phyloP scores from a whole-genome alignment of 1,139 yeast species.

The Taphrina betulina region DNA sequence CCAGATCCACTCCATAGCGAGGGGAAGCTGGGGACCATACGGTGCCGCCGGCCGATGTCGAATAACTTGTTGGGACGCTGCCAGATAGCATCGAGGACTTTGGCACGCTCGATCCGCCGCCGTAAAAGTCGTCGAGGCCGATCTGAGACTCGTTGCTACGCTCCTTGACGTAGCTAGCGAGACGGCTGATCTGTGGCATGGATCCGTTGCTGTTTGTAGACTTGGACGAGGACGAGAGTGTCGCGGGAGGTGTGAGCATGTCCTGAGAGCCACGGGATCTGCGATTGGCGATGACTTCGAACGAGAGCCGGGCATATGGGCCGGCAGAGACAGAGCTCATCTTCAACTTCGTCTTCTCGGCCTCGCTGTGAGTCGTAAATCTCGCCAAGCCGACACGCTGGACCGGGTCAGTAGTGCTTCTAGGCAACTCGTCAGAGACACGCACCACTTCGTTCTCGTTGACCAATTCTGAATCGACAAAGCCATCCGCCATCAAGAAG shows the following conservation, averaged over 20 bases:
- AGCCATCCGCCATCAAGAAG: slow-evolving; percentile 32
- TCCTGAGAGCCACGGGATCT: slow-evolving; percentile 7
- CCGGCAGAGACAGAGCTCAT: slow-evolving; percentile 18
- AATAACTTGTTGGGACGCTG: slow-evolving; percentile 26
- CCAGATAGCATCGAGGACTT: slow-evolving; percentile 10
- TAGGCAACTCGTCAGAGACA: neutral
- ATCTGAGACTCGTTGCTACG: slow-evolving; percentile 19
- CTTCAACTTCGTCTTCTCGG: slow-evolving; percentile 21
- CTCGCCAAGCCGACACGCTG: slow-evolving; percentile 23
- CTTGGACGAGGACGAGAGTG: slow-evolving; percentile 23
- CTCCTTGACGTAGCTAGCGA: slow-evolving; percentile 32
- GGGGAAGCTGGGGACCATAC: slow-evolving; percentile 31
- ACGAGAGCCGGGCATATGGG: slow-evolving; percentile 11
- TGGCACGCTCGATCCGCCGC: slow-evolving; percentile 11
- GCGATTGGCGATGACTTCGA: slow-evolving; percentile 13
- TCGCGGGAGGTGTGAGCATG: slow-evolving; percentile 28
- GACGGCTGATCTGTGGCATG: slow-evolving; percentile 28
- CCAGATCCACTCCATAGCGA: slow-evolving; percentile 12
- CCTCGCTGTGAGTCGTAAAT: slow-evolving; percentile 9
- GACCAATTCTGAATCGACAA: slow-evolving; percentile 3
- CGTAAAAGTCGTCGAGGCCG: slow-evolving; percentile 22
- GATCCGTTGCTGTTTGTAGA: slow-evolving; percentile 29
- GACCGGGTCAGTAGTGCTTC: neutral
- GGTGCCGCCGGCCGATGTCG: slow-evolving; percentile 25
- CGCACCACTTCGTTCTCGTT: slow-evolving; percentile 24